These are phyloP conservation scores for Elaeagnus macrophylla DNA, from an alignment of 306 rosid species.

Conservation along the genomic window DNA sequence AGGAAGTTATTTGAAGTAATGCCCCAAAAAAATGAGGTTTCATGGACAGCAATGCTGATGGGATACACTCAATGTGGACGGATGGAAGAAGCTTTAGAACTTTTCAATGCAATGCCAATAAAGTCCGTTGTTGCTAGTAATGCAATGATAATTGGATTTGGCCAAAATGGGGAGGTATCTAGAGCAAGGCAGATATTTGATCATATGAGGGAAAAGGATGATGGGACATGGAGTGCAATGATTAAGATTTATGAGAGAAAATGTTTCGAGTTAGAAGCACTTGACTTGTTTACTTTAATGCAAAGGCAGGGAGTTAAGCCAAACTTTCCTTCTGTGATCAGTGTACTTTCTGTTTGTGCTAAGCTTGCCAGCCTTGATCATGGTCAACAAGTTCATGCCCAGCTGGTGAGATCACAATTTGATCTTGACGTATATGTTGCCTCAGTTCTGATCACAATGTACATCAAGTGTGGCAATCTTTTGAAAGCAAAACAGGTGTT, in stretches of 20 bases:
- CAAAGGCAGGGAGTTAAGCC: conserved; percentile 29
- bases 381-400: conserved; percentile 30
- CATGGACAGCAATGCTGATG: conserved; percentile 33
- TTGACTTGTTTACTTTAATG: conserved; percentile 29
- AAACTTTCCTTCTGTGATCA: conserved; percentile 29
- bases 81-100: conserved; percentile 24
- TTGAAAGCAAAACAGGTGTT: conserved; percentile 25
- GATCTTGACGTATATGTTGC: conserved; percentile 24
- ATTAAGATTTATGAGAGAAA: conserved; percentile 29
- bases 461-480: conserved; percentile 33
- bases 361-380: conserved; percentile 27
- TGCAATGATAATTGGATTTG: conserved; percentile 27
- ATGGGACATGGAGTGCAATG: conserved; percentile 34
- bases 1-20: conserved; percentile 29
- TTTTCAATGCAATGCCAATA: conserved; percentile 25
- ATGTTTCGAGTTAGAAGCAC: conserved; percentile 27
- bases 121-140: conserved; percentile 21
- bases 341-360: conserved; percentile 34
- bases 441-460: conserved; percentile 29
- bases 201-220: conserved; percentile 24
- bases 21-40: conserved; percentile 32
- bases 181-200: conserved; percentile 22
- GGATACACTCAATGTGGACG: conserved; percentile 31
- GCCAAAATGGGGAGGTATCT: conserved; percentile 22
- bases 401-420: conserved; percentile 22